Conservation (phyloP, 139 green algal genomes). For the Volvox africanus region DNA sequence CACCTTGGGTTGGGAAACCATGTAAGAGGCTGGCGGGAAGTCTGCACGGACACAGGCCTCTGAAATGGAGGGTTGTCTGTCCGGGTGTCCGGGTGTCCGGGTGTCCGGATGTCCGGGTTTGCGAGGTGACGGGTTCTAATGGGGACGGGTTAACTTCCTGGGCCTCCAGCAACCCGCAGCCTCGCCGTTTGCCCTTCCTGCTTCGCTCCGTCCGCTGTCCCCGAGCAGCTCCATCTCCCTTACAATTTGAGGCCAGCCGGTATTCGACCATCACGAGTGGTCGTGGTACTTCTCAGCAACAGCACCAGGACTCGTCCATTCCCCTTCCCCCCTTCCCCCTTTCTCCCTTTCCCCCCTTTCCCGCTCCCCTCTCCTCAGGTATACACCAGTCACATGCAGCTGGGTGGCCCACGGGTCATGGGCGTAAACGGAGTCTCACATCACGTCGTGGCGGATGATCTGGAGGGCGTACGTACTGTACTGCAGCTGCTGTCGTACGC, state of each 20-base stretch:
- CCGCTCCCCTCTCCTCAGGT: conserved; percentile 65
- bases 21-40: too few species aligned
- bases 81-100: too few species aligned
- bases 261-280: too few species aligned
- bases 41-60: too few species aligned
- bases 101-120: too few species aligned
- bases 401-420: conserved; percentile 96
- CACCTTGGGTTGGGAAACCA: too few species aligned
- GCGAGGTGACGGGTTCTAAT: too few species aligned
- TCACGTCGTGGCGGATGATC: conserved; percentile 93
- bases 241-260: too few species aligned
- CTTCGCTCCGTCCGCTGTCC: neutral
- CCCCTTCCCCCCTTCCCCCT: too few species aligned
- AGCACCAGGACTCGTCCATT: neutral
- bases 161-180: neutral
- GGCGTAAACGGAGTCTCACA: conserved; percentile 96
- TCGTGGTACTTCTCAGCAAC: too few species aligned
- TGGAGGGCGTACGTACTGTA: conserved; percentile 76
- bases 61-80: too few species aligned
- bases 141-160: too few species aligned
- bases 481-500: conserved; percentile 81
- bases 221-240: neutral
- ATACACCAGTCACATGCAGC: conserved; percentile 97
- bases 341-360: neutral
- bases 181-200: neutral